Evolutionary conservation across 768 basidiomycete species (phyloP), one percentile per base, ranked within the genome.

Genomic region (Clavulina sp.): DNA sequence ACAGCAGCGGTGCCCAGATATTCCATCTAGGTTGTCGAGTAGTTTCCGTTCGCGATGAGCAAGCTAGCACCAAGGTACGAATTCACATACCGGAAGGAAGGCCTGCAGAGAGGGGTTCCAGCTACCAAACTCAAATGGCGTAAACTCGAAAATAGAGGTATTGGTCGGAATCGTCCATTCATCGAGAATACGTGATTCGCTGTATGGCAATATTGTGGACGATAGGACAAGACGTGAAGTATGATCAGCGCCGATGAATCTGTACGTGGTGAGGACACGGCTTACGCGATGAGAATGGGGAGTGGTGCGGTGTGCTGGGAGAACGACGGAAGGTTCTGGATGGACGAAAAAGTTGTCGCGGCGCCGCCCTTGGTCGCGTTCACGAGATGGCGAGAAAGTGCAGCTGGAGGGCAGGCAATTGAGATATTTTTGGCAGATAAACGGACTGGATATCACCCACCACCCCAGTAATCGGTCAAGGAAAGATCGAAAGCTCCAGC

Each of bases 1-100:
- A 58, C 56, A 21, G 69, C 32, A 18, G 50, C 30, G 0, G 63
- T 64, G 1, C 68, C 69, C 18, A 64, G 55, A 56, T 65, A 67
- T 38, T 67, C 61, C 29, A 65, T 48, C 2, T 60, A 68, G 7
- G 66, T 65, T 2, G 63, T 59, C 6, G 9, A 38, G n/a, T n/a
- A 64, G 2, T 63, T 59, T 7, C 34, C 9, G 9, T 9, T 19
- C 9, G 9, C 34, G 34, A 38, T 38, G 19, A 38, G 9, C 9
- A 38, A 9, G 34, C 19, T 38, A 19, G 19, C 9, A 38, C 19
- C 19, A 38, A 9, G 19, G 34, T 9, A 9, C 34, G 34, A 38
- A 9, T 9, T 9, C 34, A 38, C 34, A 13, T 46, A 46, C 43
- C 13, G 43, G 43, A 28, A 46, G 13, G 43, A 46, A 46, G 43